Base-by-base conservation (phyloP, 768 basidiomycete genomes). In the Mycena olivaceomarginata region DNA sequence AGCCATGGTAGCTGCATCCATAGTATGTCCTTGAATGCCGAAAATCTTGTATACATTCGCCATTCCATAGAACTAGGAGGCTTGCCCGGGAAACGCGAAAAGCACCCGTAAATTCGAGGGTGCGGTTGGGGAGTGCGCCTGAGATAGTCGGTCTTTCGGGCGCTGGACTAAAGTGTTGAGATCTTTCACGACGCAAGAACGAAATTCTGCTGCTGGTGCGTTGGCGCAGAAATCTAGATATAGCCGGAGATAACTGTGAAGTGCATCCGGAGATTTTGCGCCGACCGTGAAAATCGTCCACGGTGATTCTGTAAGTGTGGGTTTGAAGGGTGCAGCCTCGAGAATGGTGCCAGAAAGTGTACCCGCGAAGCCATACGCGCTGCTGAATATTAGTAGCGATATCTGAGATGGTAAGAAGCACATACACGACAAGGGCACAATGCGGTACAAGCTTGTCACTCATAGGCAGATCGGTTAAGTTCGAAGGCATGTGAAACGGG, bases 341-440 rank as follows among this genome's bases (percentile, higher is more conserved):
- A 87, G 79, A 53, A 86, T 82, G 12, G 82, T 81, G 11, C 84
- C 86, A 22, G 85, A 80, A 69, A 86, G 82, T 18, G 86, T 85
- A 9, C 86, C 86, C 13, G 86, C 83, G 64, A 87, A 86, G 18
- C 86, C 86, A 68, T 86, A 85, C 1, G 85, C 83, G n/a, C 86
- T 87, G 70, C 16, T 48, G 5, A 9, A 22, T 9, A 57, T 80
- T 45, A 80, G 48, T 37, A 51, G 15, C 46, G 70, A 63, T 67
- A 40, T 31, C 10, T 18, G 1, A 51, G 53, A 5, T 0, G 45
- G 1, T 1, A 76, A 22, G 65, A 20, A 66, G 16, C 4, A 81
- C 84, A 48, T 70, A 86, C 86, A 86, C 53, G 37, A 86, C 82
- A 13, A 85, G 72, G 12, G 80, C 84, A 43, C 82, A 80, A 39